Evolutionary conservation across 2,329 filamentous ascomycete species (phyloP).

Genomic region (Colletotrichum ledebouriae): DNA sequence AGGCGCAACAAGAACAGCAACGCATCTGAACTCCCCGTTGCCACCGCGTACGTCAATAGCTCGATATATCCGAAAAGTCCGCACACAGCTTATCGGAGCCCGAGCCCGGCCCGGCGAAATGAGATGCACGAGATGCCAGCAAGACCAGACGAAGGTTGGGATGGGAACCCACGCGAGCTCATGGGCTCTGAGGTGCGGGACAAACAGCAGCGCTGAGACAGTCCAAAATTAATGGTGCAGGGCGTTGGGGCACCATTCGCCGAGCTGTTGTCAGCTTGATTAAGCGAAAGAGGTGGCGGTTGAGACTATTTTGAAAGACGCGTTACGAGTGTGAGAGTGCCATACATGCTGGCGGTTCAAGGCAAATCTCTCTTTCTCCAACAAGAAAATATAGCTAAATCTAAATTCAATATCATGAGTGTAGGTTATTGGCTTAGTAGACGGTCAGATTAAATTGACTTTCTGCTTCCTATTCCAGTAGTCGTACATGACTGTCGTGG

Average conservation of each 20-base stretch:
- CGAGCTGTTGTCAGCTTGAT: neutral
- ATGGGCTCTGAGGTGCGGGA: neutral
- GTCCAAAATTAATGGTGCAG: neutral
- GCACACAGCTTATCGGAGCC: neutral
- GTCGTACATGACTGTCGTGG: neutral
- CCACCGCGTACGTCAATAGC: neutral
- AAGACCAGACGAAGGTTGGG: neutral
- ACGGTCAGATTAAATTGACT: neutral
- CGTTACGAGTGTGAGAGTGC: neutral
- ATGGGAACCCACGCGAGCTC: slow-evolving; percentile 4
- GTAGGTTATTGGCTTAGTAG: neutral
- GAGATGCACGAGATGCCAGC: neutral
- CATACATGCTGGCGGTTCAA: slow-evolving; percentile 3
- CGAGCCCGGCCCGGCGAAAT: neutral
- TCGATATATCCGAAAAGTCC: neutral
- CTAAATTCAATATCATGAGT: slow-evolving; percentile 3
- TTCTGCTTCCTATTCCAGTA: slow-evolving; percentile 3
- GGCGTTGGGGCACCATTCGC: slow-evolving; percentile 6
- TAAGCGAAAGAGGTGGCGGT: neutral
- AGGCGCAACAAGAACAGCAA: slow-evolving; percentile 3
- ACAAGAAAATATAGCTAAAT: neutral
- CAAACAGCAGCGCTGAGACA: neutral
- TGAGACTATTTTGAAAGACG: neutral
- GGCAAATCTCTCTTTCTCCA: neutral
- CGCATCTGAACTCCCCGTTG: neutral